Evolutionary conservation across 768 basidiomycete species (phyloP).

Genomic region (Kwoniella sp.): DNA sequence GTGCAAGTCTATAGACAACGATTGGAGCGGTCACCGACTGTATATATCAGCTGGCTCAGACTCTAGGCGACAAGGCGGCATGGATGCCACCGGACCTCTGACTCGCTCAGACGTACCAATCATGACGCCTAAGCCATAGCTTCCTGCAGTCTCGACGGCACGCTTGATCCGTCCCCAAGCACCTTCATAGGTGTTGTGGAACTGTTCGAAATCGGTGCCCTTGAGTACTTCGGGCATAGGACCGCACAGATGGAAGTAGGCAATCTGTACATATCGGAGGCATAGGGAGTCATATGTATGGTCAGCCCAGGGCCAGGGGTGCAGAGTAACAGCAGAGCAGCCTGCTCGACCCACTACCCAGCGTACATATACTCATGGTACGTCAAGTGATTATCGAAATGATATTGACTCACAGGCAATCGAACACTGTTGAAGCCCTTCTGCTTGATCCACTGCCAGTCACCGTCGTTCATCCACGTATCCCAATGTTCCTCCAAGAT

Average conservation of each 20-base stretch:
- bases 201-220: constrained; percentile 68
- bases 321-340: constrained; percentile 56
- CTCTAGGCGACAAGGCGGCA: not conserved
- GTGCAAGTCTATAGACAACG: constrained; percentile 62
- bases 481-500: constrained; percentile 74
- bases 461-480: constrained; percentile 76
- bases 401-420: constrained; percentile 61
- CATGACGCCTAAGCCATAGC: constrained; percentile 75
- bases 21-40: no score
- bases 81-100: not conserved
- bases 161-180: constrained; percentile 72
- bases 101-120: constrained; percentile 59
- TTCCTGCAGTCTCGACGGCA: constrained; percentile 64
- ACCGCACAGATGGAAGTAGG: constrained; percentile 77
- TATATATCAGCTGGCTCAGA: constrained; percentile 3
- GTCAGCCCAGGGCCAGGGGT: no score
- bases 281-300: no score
- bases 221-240: constrained; percentile 73
- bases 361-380: constrained; percentile 10
- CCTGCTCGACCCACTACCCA: no score
- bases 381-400: not conserved
- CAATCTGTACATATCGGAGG: constrained; percentile 58
- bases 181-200: constrained; percentile 62
- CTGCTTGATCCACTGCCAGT: constrained; percentile 69
- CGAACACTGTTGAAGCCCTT: constrained; percentile 67